Evolutionary conservation across 495 filamentous ascomycete genomes (phyloP).

Genomic region (Hypoxylon fuscum): DNA sequence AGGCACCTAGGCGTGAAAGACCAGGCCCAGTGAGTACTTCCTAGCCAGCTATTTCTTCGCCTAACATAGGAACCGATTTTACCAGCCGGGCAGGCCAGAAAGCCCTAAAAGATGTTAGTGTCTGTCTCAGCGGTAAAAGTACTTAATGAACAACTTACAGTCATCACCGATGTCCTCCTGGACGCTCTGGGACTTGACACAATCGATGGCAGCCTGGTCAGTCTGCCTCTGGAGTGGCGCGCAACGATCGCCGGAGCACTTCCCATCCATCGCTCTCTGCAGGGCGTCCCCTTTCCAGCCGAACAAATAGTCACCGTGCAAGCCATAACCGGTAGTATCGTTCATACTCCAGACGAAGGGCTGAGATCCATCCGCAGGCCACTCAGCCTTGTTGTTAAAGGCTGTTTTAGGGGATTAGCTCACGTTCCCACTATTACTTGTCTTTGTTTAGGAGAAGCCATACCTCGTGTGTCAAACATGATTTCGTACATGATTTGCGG

Average conservation of each 20-base stretch:
- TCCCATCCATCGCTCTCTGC: constrained; percentile 58
- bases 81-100: constrained; percentile 32
- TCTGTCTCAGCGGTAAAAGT: neutral
- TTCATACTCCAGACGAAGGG: constrained; percentile 60
- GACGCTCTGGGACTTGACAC: constrained; percentile 48
- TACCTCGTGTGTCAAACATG: constrained; percentile 59
- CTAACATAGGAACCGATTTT: constrained; percentile 1
- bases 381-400: constrained; percentile 55
- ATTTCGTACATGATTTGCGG: constrained; percentile 62
- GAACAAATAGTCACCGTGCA: constrained; percentile 63
- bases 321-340: constrained; percentile 57
- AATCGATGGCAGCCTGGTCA: constrained; percentile 46
- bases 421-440: too few species aligned
- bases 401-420: too few species aligned
- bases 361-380: constrained; percentile 54
- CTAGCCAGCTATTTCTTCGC: neutral
- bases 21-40: neutral
- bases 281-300: constrained; percentile 61
- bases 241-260: constrained; percentile 55
- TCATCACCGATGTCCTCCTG: constrained; percentile 45
- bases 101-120: constrained; percentile 38
- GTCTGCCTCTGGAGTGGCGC: constrained; percentile 48
- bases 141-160: constrained; percentile 28
- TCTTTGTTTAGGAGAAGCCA: too few species aligned
- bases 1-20: constrained; percentile 4